Evolutionary conservation across 208 protist genomes (phyloP).

Genomic region (Angomonas ambiguus): DNA sequence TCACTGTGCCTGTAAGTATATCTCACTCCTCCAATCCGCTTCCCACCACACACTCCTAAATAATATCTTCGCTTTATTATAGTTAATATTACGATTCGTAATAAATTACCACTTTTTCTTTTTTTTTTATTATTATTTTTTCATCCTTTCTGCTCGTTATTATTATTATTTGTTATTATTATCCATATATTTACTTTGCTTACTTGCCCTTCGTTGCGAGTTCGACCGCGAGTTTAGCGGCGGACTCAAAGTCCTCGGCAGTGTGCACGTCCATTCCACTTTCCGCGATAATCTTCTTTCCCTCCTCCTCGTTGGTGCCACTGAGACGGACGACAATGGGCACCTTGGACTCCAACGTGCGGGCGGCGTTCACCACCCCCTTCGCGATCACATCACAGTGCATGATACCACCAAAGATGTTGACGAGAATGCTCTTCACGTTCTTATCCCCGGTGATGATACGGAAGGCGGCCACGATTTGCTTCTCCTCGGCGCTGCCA

Average conservation of each 20-base stretch:
- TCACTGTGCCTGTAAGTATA: too few species aligned
- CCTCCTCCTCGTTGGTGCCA: slow-evolving; percentile 95
- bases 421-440: slow-evolving; percentile 97
- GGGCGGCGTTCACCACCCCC: slow-evolving; percentile 93
- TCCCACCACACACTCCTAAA: background rate
- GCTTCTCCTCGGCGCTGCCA: slow-evolving; percentile 88
- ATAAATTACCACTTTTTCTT: slow-evolving; percentile 3
- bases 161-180: background rate
- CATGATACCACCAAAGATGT: slow-evolving; percentile 99
- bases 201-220: slow-evolving; percentile 24
- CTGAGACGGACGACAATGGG: slow-evolving; percentile 94
- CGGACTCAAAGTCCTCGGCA: slow-evolving; percentile 80
- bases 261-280: slow-evolving; percentile 81
- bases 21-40: background rate
- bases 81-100: too few species aligned
- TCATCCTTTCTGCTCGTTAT: background rate
- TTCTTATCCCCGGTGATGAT: slow-evolving; percentile 95
- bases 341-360: slow-evolving; percentile 83
- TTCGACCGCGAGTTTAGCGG: slow-evolving; percentile 70
- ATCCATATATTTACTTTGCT: background rate
- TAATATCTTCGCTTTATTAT: too few species aligned
- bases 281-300: slow-evolving; percentile 92
- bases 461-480: slow-evolving; percentile 96
- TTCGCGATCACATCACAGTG: slow-evolving; percentile 98
- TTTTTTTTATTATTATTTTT: slow-evolving; percentile 7